Conservation (phyloP, 148 eudicot genomes). For the Diospyros kaki region DNA sequence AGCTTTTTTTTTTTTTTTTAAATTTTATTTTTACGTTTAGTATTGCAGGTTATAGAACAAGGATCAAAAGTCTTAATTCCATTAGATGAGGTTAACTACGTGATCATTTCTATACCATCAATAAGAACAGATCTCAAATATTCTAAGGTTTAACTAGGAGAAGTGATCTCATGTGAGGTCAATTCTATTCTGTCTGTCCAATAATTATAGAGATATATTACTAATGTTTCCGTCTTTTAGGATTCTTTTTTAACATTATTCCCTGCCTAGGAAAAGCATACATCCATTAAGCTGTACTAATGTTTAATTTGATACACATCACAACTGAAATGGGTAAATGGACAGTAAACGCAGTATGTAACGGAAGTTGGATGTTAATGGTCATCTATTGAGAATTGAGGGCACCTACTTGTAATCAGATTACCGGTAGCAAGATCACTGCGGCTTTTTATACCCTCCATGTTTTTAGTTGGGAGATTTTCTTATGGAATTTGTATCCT, state of each 20-base stretch:
- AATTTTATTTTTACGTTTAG: no score
- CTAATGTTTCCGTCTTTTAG: background rate
- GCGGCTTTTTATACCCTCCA: no score
- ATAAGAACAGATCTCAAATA: background rate
- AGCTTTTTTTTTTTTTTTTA: no score
- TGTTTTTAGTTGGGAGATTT: no score
- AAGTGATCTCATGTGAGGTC: background rate
- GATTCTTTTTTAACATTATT: background rate
- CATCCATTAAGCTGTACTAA: no score
- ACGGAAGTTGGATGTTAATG: background rate
- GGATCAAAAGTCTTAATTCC: no score
- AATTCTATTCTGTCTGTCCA: background rate
- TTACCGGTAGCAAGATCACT: no score
- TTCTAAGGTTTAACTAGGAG: background rate
- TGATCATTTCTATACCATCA: background rate
- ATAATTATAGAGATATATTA: background rate
- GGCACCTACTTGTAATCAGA: background rate
- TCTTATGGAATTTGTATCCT: no score
- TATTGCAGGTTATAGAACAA: background rate
- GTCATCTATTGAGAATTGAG: background rate
- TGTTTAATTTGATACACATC: no score
- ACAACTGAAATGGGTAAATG: background rate
- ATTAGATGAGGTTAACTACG: no score
- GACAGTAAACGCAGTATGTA: background rate
- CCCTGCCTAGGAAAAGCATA: no score